These are phyloP conservation scores for Termitomyces sp. DNA, from an alignment of 768 basidiomycete species.

Conservation along the genomic window DNA sequence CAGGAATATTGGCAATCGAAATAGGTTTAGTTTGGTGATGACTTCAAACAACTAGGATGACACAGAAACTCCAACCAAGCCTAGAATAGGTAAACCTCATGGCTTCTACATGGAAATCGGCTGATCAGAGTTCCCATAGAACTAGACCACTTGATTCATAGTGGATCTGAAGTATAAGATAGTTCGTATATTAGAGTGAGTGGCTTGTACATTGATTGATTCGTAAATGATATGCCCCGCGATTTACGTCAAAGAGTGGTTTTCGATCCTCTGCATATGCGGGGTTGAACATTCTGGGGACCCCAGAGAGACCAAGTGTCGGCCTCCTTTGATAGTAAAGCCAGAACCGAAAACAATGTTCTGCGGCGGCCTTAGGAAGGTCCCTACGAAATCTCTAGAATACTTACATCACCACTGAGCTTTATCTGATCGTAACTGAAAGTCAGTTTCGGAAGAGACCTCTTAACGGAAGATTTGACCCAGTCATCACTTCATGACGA, in stretches of 20 bases:
- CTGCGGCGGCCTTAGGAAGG: not conserved
- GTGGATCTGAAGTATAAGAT: not conserved
- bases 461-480: not conserved
- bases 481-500: not conserved
- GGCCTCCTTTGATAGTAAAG: not conserved
- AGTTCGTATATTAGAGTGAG: not conserved
- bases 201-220: not conserved
- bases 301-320: not conserved
- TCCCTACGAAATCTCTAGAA: not conserved
- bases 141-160: not conserved
- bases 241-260: not conserved
- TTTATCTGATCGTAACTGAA: constrained; percentile 1
- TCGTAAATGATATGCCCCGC: not conserved
- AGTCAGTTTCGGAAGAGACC: not conserved
- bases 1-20: not conserved
- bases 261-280: not conserved
- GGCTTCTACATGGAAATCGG: constrained; percentile 4
- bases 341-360: not conserved
- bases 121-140: not conserved
- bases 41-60: not conserved
- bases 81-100: not conserved
- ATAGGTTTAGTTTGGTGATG: not conserved
- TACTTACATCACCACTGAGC: not conserved
- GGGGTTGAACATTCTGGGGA: not conserved
- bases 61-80: not conserved